phyloP scores from a whole-genome alignment of 2,329 filamentous ascomycete genomes.

The Emmonsiellopsis sp. region DNA sequence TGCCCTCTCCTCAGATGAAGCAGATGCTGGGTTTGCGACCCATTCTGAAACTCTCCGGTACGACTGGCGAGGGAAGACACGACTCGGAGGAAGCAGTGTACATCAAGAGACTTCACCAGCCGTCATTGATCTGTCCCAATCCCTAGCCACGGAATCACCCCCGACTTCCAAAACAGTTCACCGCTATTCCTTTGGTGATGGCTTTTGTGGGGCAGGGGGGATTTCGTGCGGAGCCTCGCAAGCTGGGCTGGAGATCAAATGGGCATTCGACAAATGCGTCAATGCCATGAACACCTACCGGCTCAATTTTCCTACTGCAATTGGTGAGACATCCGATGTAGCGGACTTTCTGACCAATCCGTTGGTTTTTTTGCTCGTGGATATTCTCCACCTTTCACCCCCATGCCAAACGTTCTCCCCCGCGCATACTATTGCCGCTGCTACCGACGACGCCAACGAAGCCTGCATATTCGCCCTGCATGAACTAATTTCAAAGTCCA shows the following conservation, averaged over 20 bases:
- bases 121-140: conserved; percentile 16
- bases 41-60: conserved; percentile 17
- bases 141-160: conserved; percentile 25
- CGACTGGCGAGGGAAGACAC: conserved; percentile 25
- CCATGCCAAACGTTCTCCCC: conserved; percentile 71
- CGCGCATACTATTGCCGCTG: conserved; percentile 52
- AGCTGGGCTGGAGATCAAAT: conserved; percentile 51
- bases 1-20: conserved; percentile 23
- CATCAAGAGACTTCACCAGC: not conserved
- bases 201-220: conserved; percentile 66
- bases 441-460: conserved; percentile 59
- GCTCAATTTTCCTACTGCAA: conserved; percentile 45
- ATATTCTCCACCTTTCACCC: conserved; percentile 66
- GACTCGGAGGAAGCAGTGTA: conserved; percentile 20
- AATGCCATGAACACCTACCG: conserved; percentile 51
- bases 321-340: conserved; percentile 34
- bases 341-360: conserved; percentile 34
- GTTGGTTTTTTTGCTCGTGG: conserved; percentile 39
- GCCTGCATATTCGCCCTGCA: conserved; percentile 43
- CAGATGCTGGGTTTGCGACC: conserved; percentile 16
- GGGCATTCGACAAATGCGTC: conserved; percentile 55
- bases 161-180: not conserved
- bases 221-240: conserved; percentile 54
- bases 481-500: conserved; percentile 47
- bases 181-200: conserved; percentile 60